Evolutionary conservation across 2,329 filamentous ascomycete species (phyloP).

Genomic region (Ophiocordyceps australis): DNA sequence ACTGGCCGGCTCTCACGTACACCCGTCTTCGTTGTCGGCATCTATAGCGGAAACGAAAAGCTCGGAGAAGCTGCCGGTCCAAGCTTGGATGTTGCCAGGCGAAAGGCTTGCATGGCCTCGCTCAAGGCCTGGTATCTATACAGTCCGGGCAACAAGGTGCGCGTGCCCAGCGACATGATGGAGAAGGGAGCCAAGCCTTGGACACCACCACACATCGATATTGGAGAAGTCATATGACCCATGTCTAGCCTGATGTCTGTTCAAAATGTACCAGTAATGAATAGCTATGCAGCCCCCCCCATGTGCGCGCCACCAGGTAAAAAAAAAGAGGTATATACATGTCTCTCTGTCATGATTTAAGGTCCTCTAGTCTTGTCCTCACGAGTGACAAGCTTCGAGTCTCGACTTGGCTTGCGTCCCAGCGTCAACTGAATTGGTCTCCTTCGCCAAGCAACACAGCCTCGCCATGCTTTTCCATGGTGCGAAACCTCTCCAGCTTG

Average conservation of each 20-base stretch:
- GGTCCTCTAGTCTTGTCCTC: too few species aligned
- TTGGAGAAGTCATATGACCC: constrained; percentile 51
- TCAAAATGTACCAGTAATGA: too few species aligned
- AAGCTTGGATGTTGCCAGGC: constrained; percentile 59
- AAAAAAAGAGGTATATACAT: too few species aligned
- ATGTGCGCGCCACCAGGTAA: too few species aligned
- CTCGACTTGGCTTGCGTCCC: too few species aligned
- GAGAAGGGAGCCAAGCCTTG: constrained; percentile 40
- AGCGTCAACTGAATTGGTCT: constrained; percentile 42
- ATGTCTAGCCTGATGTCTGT: too few species aligned
- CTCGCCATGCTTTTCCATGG: constrained; percentile 27
- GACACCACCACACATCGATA: constrained; percentile 51
- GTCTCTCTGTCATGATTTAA: too few species aligned
- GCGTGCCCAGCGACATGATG: constrained; percentile 53
- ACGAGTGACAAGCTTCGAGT: too few species aligned
- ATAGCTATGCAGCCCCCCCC: too few species aligned
- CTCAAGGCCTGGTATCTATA: constrained; percentile 96
- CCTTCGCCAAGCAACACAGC: constrained; percentile 40
- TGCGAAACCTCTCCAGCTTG: constrained; percentile 21
- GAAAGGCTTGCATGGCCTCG: constrained; percentile 65
- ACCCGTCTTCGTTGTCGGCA: constrained; percentile 85
- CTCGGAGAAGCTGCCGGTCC: constrained; percentile 76
- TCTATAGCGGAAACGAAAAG: constrained; percentile 82
- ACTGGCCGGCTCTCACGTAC: constrained; percentile 72
- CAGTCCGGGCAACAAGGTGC: constrained; percentile 49